Conservation (phyloP, 169 alveolate species). For the Plasmodium adleri region DNA sequence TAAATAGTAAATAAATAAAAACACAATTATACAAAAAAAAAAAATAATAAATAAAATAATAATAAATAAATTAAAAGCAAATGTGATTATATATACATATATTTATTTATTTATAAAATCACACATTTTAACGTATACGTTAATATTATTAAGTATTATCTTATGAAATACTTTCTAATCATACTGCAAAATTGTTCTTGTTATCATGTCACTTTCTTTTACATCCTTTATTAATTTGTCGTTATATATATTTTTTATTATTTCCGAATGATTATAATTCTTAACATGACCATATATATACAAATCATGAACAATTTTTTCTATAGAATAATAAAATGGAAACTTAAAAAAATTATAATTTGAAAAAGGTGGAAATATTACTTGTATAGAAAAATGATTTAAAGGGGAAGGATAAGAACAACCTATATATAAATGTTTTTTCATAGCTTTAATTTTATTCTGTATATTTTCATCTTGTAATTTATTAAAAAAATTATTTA, state of each 20-base stretch:
- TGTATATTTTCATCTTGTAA: slow-evolving; percentile 47
- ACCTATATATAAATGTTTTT: slow-evolving; percentile 59
- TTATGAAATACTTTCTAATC: too few relatives aligned
- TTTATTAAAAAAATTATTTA: slow-evolving; percentile 40
- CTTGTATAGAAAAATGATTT: slow-evolving; percentile 75
- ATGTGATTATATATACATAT: too few relatives aligned
- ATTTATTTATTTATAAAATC: too few relatives aligned
- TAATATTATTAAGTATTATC: too few relatives aligned
- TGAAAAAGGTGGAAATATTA: slow-evolving; percentile 68
- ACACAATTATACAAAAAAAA: too few relatives aligned
- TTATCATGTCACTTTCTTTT: slow-evolving; percentile 40
- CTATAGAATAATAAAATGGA: slow-evolving; percentile 73
- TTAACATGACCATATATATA: slow-evolving; percentile 74
- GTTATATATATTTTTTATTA: slow-evolving; percentile 47
- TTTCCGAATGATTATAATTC: slow-evolving; percentile 66
- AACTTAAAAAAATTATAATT: slow-evolving; percentile 67
- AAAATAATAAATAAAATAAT: too few relatives aligned
- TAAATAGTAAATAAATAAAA: too few relatives aligned
- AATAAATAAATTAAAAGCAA: too few relatives aligned
- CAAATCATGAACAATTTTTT: slow-evolving; percentile 65
- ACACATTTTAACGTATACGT: too few relatives aligned
- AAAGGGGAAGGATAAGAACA: slow-evolving; percentile 71
- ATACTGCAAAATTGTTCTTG: too few relatives aligned
- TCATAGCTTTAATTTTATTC: slow-evolving; percentile 61
- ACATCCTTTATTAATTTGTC: slow-evolving; percentile 44